Conservation (phyloP, 2,329 filamentous ascomycete genomes). For the Coleophoma eucalyptorum region DNA sequence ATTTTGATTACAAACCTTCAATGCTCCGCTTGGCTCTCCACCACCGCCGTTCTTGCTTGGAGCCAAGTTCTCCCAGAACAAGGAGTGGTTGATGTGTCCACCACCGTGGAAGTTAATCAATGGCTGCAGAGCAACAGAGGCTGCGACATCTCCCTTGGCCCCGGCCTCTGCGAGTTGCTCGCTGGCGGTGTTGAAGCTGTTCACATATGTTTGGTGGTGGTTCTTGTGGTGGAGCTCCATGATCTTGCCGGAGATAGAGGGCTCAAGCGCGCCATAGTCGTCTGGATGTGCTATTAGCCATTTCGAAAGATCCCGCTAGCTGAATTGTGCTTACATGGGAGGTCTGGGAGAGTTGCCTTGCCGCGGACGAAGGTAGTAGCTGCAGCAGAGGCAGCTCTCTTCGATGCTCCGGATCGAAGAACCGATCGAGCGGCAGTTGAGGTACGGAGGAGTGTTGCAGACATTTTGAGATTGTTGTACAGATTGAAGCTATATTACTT, state of each 20-base stretch:
- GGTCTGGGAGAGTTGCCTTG: constrained; percentile 92
- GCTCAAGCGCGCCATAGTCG: constrained; percentile 94
- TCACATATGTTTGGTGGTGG: constrained; percentile 94
- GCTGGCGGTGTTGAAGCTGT: constrained; percentile 76
- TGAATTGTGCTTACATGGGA: constrained; percentile 55
- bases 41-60: constrained; percentile 64
- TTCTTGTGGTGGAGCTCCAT: constrained; percentile 96
- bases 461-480: constrained; percentile 47
- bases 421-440: constrained; percentile 65
- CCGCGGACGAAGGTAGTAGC: constrained; percentile 75
- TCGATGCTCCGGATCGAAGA: constrained; percentile 63
- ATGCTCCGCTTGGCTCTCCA: constrained; percentile 47
- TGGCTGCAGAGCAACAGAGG: constrained; percentile 50
- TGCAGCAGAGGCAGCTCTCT: constrained; percentile 61
- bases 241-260: constrained; percentile 78
- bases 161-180: constrained; percentile 64
- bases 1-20: constrained; percentile 28
- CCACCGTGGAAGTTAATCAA: constrained; percentile 65
- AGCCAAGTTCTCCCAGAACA: constrained; percentile 69
- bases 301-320: neutral
- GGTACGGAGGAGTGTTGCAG: constrained; percentile 70
- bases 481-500: constrained; percentile 12
- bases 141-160: constrained; percentile 44
- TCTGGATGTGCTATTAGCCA: constrained; percentile 47
- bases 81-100: constrained; percentile 63